phyloP scores from a whole-genome alignment of 345 rosid species.

The Hypericum androsaemum region DNA sequence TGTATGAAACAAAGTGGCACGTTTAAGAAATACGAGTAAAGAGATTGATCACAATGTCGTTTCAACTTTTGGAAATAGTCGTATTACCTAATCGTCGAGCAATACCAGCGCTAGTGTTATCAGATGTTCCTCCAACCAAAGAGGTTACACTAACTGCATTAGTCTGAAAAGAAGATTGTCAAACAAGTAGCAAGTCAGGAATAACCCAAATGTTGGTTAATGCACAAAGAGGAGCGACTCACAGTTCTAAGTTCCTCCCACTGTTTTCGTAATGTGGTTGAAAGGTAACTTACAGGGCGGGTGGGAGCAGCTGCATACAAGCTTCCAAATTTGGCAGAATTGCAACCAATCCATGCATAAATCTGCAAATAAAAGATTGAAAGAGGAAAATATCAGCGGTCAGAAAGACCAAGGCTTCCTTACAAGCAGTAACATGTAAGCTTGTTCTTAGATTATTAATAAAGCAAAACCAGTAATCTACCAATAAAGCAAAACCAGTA shows the following conservation, averaged over 20 bases:
- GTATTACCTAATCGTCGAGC: constrained; percentile 71
- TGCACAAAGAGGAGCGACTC: too few relatives aligned
- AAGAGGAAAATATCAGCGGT: too few relatives aligned
- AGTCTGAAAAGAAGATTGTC: constrained; percentile 25
- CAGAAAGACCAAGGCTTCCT: too few relatives aligned
- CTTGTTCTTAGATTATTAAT: too few relatives aligned
- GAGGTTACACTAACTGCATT: constrained; percentile 64
- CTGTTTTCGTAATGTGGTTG: too few relatives aligned
- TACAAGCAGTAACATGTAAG: too few relatives aligned
- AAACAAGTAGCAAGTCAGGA: not conserved
- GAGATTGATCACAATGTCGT: not conserved
- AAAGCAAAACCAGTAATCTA: too few relatives aligned
- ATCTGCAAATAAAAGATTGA: constrained; percentile 25
- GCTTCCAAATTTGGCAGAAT: constrained; percentile 59
- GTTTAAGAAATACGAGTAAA: not conserved
- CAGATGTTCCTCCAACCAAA: constrained; percentile 71
- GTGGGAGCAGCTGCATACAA: constrained; percentile 81
- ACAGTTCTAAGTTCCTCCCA: too few relatives aligned
- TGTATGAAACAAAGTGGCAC: constrained; percentile 1
- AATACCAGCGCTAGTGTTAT: constrained; percentile 79
- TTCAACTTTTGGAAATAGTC: not conserved
- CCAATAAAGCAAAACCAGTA: too few relatives aligned
- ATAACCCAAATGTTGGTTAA: not conserved
- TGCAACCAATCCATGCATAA: constrained; percentile 76
- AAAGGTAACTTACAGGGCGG: constrained; percentile 39